A percentile compares a stretch with the other conserved stretches of the same genome.
Evolutionary conservation across 2,329 filamentous ascomycete genomes (phyloP).

Genomic region (Alternaria sp.): DNA sequence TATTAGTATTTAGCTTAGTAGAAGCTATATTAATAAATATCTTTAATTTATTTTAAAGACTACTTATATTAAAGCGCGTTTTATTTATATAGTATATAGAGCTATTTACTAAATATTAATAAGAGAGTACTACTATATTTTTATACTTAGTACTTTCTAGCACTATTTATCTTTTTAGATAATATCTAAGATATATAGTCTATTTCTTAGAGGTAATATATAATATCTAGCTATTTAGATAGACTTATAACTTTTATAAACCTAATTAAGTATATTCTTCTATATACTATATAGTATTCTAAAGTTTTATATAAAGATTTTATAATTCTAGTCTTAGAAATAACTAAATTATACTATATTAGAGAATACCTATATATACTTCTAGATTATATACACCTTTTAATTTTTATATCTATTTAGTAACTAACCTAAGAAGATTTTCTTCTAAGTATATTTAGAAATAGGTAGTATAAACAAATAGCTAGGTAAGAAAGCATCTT

Average conservation of each 20-base stretch:
- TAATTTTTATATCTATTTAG: conserved; percentile 4
- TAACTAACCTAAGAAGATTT: conserved; percentile 14
- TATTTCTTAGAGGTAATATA: background rate
- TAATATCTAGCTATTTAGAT: background rate
- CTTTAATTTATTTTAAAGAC: background rate
- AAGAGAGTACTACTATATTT: background rate
- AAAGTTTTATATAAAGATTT: conserved; percentile 1
- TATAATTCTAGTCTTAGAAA: background rate
- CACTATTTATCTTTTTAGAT: background rate
- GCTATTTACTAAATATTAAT: background rate
- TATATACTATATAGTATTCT: background rate
- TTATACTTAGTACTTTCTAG: background rate
- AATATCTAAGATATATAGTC: background rate
- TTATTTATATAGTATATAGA: conserved; percentile 8
- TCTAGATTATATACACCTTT: background rate
- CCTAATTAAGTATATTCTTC: background rate
- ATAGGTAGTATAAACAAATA: conserved; percentile 15
- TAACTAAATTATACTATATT: background rate
- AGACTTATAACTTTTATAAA: background rate
- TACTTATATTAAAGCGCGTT: background rate
- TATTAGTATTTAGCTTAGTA: background rate
- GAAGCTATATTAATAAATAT: background rate
- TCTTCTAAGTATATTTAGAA: conserved; percentile 16
- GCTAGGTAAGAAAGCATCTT: conserved; percentile 4
- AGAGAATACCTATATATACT: background rate